phyloP scores from a whole-genome alignment of 441 rosid genomes.

The Flueggea neowawraea region DNA sequence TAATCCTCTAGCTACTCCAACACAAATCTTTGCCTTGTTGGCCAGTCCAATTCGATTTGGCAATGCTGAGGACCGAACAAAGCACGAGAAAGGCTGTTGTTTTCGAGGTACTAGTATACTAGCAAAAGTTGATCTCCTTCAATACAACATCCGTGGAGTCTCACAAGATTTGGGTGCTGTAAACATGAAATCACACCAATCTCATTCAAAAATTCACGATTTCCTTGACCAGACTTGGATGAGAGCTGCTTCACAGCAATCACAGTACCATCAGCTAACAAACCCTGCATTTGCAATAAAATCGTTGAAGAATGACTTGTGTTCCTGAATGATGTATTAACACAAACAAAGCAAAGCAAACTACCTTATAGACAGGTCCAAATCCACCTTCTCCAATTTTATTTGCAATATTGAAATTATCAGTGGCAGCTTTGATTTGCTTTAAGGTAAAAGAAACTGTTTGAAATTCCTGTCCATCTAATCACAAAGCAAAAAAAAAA shows the following conservation, averaged over 20 bases:
- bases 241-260: constrained; percentile 87
- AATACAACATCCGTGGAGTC: constrained; percentile 50
- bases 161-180: constrained; percentile 57
- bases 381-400: constrained; percentile 41
- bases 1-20: constrained; percentile 66
- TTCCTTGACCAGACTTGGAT: constrained; percentile 76
- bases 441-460: constrained; percentile 27
- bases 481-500: neutral
- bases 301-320: neutral
- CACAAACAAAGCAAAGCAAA: neutral
- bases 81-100: constrained; percentile 51
- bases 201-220: constrained; percentile 77
- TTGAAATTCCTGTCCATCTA: constrained; percentile 15
- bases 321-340: neutral
- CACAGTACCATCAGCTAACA: constrained; percentile 48
- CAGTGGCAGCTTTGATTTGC: constrained; percentile 28
- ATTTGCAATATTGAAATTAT: constrained; percentile 22
- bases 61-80: constrained; percentile 37
- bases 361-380: constrained; percentile 34
- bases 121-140: constrained; percentile 55
- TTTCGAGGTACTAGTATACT: constrained; percentile 57
- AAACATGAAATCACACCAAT: constrained; percentile 68
- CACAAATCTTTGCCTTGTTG: constrained; percentile 54
- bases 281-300: constrained; percentile 40
- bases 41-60: constrained; percentile 66